Evolutionary conservation across 1,284 basidiomycete genomes (phyloP), one percentile per base, ranked within the genome.

Genomic region (Ustilago bromivora): DNA sequence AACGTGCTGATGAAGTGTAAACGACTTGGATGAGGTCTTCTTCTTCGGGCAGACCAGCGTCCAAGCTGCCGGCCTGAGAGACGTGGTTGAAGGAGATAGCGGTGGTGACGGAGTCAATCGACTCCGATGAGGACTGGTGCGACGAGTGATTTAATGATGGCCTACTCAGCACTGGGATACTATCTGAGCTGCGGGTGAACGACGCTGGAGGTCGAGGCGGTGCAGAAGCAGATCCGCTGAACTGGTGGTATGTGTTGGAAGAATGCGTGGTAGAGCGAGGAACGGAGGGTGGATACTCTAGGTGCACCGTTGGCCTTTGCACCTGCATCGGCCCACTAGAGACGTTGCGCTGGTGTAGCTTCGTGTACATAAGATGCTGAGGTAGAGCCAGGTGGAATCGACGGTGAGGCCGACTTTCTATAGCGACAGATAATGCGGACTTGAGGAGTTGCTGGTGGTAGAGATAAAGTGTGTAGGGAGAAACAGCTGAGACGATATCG

Each of bases 11-110:
- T 3, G 74, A 76, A 4, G 77, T 76, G 65, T 79, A 79, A 23
- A 76, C 77, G n/a, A 76, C 54, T 55, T 79, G 77, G 19, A 76
- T 53, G 15, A 79, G 57, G 10, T 66, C 52, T 4, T 74, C 54
- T 11, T 73, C 71, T 19, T 57, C 55, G 17, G 54, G 51, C 9
- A 17, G 41, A 31, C 54, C 49, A 0, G 49, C 32, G 38, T 66
- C 64, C 38, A 61, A 23, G 28, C 57, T 67, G 28, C 57, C 35
- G 2, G 57, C 32, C 7, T 57, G 47, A 3, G 70, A 62, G 12
- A 52, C 35, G 9, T 57, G 57, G 13, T 54, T 64, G 56, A 38
- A 66, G 1, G 58, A 71, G 19, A 59, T 58, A 3, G 61, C 65
- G 11, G 65, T 68, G 13, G 57, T 65, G 35, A 56, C 53, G 1